Percentiles rank a stretch among this genome's conserved stretches.
Evolutionary conservation across 1,284 basidiomycete species (phyloP).

Genomic region (Trichosporon inkin): DNA sequence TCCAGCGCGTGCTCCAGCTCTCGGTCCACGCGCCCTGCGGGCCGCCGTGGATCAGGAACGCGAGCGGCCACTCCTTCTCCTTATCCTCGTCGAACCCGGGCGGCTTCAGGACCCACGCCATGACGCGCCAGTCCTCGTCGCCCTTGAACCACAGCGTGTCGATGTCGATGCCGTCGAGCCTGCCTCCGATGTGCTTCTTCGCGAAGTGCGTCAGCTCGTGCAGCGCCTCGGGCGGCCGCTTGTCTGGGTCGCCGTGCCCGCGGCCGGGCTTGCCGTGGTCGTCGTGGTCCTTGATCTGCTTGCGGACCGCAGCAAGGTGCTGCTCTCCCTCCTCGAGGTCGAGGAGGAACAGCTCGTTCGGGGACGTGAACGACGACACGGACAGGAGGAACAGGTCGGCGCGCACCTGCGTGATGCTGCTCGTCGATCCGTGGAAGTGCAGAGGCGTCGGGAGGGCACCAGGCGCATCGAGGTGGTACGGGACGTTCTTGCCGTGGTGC

Average conservation of each 20-base stretch:
- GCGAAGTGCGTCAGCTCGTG: constrained; percentile 58
- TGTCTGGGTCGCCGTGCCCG: constrained; percentile 45
- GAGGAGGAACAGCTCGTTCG: constrained; percentile 31
- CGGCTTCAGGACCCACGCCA: constrained; percentile 78
- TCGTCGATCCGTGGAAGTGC: constrained; percentile 36
- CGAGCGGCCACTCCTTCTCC: constrained; percentile 63
- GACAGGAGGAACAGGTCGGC: constrained; percentile 25
- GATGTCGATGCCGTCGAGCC: constrained; percentile 60
- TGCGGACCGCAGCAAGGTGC: background rate
- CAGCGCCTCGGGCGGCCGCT: constrained; percentile 53
- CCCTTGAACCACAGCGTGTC: constrained; percentile 85
- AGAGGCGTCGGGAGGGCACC: constrained; percentile 41
- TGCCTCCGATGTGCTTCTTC: constrained; percentile 42
- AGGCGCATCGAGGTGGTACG: constrained; percentile 41
- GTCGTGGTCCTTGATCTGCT: background rate
- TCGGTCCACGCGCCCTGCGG: constrained; percentile 70
- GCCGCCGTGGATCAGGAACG: constrained; percentile 45
- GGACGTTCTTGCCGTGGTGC: constrained; percentile 58
- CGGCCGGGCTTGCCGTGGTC: background rate
- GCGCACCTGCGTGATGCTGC: constrained; percentile 21
- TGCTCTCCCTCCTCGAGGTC: constrained; percentile 34
- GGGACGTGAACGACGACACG: constrained; percentile 25
- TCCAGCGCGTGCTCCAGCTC: constrained; percentile 81
- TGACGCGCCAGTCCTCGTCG: constrained; percentile 63
- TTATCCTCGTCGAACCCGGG: constrained; percentile 61